Evolutionary conservation across 1,284 basidiomycete species (phyloP), one percentile per base, ranked within the genome.

Genomic region (Cryptococcus amylolentus): DNA sequence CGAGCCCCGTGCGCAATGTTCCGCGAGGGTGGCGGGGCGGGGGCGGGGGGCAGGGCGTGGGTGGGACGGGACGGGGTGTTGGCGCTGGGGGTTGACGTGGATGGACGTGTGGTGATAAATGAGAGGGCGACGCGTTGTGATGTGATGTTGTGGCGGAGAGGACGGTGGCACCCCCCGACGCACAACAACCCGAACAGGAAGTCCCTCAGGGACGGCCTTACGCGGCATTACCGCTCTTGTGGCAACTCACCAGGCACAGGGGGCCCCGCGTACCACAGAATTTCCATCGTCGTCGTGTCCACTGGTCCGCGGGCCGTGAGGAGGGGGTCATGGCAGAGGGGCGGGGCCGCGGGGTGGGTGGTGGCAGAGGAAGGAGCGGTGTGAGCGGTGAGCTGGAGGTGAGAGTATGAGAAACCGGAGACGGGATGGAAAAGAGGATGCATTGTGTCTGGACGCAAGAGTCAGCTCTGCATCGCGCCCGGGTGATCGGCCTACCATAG

Each of bases 151-250:
- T 18, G 41, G 14, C 23, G 41, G 41, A n/a, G 9, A 40, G 14
- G 41, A n/a, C 23, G 41, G n/a, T n/a, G 23, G 16, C 23, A 42
- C n/a, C n/a, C n/a, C n/a, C n/a, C 45, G 45, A 47, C 46, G 28
- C 46, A 26, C 46, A 31, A 27, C 27, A 48, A 31, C 46, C 23
- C 28, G 46, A 48, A 27, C 26, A n/a, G 18, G 28, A 13, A 35
- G 31, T 35, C 7, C 1, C 31, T 27, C 27, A 16, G 27, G 46
- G 27, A 48, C 27, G 46, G 31, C 20, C 27, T 16, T 23, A 42
- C 41, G n/a, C 46, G 46, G 46, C 46, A 18, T 48, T 48, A 48
- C 46, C 46, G 16, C 23, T 28, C 10, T 10, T 48, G 46, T 48
- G 46, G 46, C 46, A 18, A 2, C 18, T 2, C 1, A 23, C n/a